Conservation (phyloP, 805 yeast species). For the Candida ortonii region DNA sequence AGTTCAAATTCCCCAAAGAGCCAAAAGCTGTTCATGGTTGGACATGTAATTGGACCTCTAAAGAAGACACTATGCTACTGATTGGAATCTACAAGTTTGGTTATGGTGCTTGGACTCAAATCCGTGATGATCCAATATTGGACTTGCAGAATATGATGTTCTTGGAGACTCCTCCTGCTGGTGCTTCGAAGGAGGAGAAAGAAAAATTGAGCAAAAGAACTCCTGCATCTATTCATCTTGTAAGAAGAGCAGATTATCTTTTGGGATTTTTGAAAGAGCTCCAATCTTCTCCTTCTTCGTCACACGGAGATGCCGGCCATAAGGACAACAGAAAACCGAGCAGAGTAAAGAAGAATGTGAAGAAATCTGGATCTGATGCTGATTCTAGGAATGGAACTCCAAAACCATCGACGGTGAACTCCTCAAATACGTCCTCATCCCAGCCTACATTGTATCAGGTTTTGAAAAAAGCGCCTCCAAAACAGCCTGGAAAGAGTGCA, state of each 20-base stretch:
- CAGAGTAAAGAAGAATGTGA: conserved; percentile 23
- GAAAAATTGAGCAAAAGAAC: conserved; percentile 53
- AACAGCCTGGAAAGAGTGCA: conserved; percentile 7
- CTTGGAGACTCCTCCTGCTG: conserved; percentile 44
- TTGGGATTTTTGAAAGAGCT: conserved; percentile 62
- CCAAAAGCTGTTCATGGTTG: conserved; percentile 88
- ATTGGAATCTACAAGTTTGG: conserved; percentile 92
- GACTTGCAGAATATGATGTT: conserved; percentile 83
- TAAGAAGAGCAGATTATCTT: conserved; percentile 87
- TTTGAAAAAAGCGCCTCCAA: conserved; percentile 17
- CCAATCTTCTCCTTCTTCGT: too few relatives aligned
- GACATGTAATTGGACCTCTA: conserved; percentile 81
- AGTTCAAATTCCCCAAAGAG: conserved; percentile 55
- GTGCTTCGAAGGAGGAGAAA: conserved; percentile 36
- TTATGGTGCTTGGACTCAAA: conserved; percentile 91
- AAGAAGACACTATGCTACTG: conserved; percentile 82
- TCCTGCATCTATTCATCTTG: conserved; percentile 90
- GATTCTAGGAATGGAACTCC: conserved; percentile 19
- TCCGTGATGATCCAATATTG: conserved; percentile 91
- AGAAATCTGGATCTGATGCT: conserved; percentile 23
- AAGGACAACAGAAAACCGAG: conserved; percentile 19
- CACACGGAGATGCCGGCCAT: conserved; percentile 3
- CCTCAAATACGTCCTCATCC: conserved; percentile 10
- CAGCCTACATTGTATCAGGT: conserved; percentile 24
- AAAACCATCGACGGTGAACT: conserved; percentile 13